These are phyloP conservation scores for Telfairia occidentalis DNA, from an alignment of 331 rosid species.

Conservation along the genomic window DNA sequence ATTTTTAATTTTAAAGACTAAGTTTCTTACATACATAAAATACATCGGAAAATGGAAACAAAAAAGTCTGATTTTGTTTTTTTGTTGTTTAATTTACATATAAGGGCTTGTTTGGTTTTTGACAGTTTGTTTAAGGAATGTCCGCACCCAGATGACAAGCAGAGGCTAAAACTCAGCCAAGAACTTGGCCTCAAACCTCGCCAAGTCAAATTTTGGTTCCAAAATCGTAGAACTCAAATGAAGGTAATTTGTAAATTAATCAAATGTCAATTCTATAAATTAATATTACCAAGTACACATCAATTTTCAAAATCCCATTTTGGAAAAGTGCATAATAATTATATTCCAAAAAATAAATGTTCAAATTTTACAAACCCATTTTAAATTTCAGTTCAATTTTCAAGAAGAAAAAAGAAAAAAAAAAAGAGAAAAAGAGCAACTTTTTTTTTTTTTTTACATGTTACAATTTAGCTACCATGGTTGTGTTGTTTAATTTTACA, in stretches of 20 bases:
- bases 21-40: too few species aligned
- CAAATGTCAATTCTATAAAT: too few species aligned
- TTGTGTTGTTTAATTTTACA: constrained; percentile 13
- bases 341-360: too few species aligned
- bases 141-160: constrained; percentile 78
- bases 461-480: not conserved
- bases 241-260: constrained; percentile 36
- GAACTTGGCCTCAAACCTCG: constrained; percentile 77
- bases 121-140: constrained; percentile 74
- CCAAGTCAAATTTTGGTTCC: constrained; percentile 95
- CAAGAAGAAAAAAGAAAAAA: not conserved
- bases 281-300: too few species aligned
- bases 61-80: not conserved
- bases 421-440: too few species aligned
- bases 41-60: not conserved
- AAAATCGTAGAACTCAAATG: constrained; percentile 91
- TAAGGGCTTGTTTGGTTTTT: not conserved
- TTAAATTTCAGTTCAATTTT: not conserved
- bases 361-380: not conserved
- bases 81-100: not conserved
- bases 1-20: not conserved
- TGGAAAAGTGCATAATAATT: too few species aligned
- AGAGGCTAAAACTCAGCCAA: constrained; percentile 57
- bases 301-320: not conserved
- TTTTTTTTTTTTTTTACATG: too few species aligned